Conservation (phyloP, 805 yeast species). For the Sugiyamaella chiloensis region DNA sequence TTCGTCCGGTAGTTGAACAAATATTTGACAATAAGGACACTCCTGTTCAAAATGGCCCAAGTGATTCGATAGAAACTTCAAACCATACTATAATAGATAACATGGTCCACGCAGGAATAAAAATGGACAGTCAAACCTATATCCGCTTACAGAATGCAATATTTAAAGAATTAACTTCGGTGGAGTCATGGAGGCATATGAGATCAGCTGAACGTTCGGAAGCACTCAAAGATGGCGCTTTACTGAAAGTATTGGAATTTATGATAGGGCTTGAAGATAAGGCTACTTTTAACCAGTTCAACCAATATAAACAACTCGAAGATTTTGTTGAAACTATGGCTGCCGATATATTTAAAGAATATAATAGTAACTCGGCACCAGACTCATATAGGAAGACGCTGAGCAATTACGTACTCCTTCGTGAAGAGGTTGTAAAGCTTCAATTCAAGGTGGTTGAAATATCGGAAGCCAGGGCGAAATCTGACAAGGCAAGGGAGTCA, state of each 20-base stretch:
- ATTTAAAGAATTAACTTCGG: conserved; percentile 26
- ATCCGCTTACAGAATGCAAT: conserved; percentile 27
- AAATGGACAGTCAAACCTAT: too few relatives aligned
- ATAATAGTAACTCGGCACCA: background rate
- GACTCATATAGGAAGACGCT: background rate
- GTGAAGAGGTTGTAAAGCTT: conserved; percentile 13
- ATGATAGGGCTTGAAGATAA: conserved; percentile 31
- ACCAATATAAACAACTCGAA: conserved; percentile 16
- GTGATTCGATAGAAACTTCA: too few relatives aligned
- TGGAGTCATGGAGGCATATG: conserved; percentile 10
- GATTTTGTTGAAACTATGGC: conserved; percentile 10
- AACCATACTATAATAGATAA: too few relatives aligned
- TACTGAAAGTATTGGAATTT: conserved; percentile 24
- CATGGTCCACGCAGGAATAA: too few relatives aligned
- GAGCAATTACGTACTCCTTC: conserved; percentile 8
- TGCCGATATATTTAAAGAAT: background rate
- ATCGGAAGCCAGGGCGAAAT: background rate
- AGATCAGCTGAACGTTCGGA: conserved; percentile 5
- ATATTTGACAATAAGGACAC: too few relatives aligned
- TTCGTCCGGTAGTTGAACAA: too few relatives aligned
- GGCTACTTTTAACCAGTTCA: conserved; percentile 26
- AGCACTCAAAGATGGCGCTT: conserved; percentile 12
- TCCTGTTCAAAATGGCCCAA: too few relatives aligned
- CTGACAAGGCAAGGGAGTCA: background rate
- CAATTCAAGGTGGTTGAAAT: conserved; percentile 1